phyloP scores from a whole-genome alignment of 768 basidiomycete genomes.

The Hygrocybe coccinea region DNA sequence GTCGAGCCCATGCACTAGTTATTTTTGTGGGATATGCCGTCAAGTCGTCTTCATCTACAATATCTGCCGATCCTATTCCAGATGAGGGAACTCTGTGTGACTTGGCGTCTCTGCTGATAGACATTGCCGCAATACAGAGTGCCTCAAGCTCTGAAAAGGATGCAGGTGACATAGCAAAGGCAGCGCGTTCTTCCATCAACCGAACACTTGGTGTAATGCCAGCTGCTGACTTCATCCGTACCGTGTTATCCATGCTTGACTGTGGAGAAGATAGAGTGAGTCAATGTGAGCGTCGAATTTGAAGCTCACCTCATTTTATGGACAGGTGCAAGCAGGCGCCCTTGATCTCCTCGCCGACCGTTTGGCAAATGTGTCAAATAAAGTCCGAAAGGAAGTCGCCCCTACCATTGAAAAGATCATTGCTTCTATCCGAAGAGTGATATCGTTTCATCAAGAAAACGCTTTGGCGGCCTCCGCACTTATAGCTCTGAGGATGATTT shows the following conservation, averaged over 20 bases:
- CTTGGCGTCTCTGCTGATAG: conserved; percentile 47
- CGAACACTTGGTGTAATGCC: conserved; percentile 60
- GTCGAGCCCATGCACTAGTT: conserved; percentile 65
- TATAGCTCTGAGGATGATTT: conserved; percentile 55
- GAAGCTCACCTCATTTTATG: conserved; percentile 6
- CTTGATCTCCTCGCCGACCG: conserved; percentile 66
- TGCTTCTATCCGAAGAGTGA: conserved; percentile 42
- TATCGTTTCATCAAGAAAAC: conserved; percentile 40
- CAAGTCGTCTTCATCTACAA: conserved; percentile 27
- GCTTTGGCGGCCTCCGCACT: conserved; percentile 47
- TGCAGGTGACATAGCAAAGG: conserved; percentile 40
- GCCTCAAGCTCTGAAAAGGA: conserved; percentile 31
- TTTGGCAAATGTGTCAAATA: conserved; percentile 53
- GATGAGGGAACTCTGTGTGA: conserved; percentile 33
- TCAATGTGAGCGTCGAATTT: not conserved
- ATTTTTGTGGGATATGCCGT: conserved; percentile 56
- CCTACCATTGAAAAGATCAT: conserved; percentile 51
- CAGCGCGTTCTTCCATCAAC: conserved; percentile 48
- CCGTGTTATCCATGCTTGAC: conserved; percentile 51
- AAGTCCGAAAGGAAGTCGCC: conserved; percentile 49
- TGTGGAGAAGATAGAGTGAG: conserved; percentile 51
- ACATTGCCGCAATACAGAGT: conserved; percentile 37
- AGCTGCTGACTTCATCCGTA: conserved; percentile 61
- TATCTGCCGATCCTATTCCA: conserved; percentile 12
- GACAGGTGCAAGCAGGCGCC: conserved; percentile 60